Base-by-base conservation (phyloP, 805 yeast species). In the Kuraishia cidri region DNA sequence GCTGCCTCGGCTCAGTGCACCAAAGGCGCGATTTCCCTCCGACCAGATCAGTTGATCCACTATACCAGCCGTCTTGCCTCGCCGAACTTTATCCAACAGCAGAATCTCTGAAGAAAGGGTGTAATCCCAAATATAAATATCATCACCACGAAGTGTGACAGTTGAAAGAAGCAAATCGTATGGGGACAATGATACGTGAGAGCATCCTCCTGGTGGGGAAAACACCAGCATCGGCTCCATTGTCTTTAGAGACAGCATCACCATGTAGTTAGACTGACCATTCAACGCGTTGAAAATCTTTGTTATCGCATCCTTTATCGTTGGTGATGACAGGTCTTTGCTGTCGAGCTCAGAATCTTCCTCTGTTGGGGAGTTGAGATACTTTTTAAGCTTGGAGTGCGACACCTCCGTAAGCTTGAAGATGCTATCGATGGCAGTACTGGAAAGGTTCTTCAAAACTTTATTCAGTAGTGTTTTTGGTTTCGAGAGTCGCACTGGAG, bases 51-150 rank as follows among this genome's bases (percentile, higher is more conserved):
- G 52, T 13, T 69, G 62, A 22, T 59, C 56, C 15, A 78, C 64
- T 2, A 60, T 47, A 0, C 82, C 72, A 5, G 75, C 64, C 1
- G 83, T 76, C 43, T 72, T 75, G 2, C 88, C 87, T 16, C 86
- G 59, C 9, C 52, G 54, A 41, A 74, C 76, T 39, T 72, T 69
- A 12, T 80, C 85, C 31, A 75, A 46, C 15, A 79, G 51, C 1
- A 69, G 57, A 2, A 79, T 61, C 38, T 72, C 73, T 2, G 77
- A 72, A 24, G 66, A 55, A 35, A 64, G 62, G 29, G 76, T 60
- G 34, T 69, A 60, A 44, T 79, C 87, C 81, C 85, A 79, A 40
- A 75, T 57, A 43, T 63, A 75, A 4, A 79, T 56, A 31, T 61
- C 67, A 47, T 80, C 85, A 3, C 88, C 87, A 32, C 82, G 60